Evolutionary conservation across 768 basidiomycete species (phyloP), one percentile per base, ranked within the genome.

Genomic region (Suillus subaureus): DNA sequence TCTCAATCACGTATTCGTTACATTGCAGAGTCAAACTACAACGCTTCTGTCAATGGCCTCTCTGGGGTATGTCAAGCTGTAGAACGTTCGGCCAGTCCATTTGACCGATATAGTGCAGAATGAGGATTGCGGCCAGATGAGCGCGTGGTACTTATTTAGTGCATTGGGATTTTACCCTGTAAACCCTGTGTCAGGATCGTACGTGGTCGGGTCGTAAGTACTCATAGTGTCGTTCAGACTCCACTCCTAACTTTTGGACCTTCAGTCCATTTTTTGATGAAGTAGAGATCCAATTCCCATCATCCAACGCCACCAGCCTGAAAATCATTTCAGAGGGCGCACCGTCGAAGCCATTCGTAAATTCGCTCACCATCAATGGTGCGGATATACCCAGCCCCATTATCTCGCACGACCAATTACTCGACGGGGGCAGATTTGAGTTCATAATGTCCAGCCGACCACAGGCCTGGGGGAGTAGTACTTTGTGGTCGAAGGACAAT

Each of bases 41-140:
- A 90, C 64, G 83, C 85, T 55, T 87, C 89, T 0, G 81, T 88
- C 0, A 84, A 81, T 45, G 93, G 93, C 2, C 78, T 95, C 4
- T 87, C 90, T 6, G 92, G 92, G 18, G 91, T 91, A 71, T 26
- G 84, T 76, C 16, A 31, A 18, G 18, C 18, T 21, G 18, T 21
- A 21, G 40, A 42, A 42, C 18, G 21, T 60, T 60, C 39, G 13
- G 26, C 2, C 26, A 42, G 40, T 42, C 26, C 39, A 21, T 42
- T 60, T 28, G 9, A 58, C 57, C 26, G 21, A 18, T 28, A 42
- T 63, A 21, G 15, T 21, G 1, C 66, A 93, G 89, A 95, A 94
- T 70, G 93, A 95, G 73, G 93, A 95, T 72, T 94, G 92, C 68
- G 92, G 93, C 1, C 93, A 95, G 73, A 94, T 94, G 93, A 92